A percentile compares a stretch with the other conserved stretches of the same genome.
Evolutionary conservation across 2,329 filamentous ascomycete genomes (phyloP).

Genomic region (Penicillium digitatum): DNA sequence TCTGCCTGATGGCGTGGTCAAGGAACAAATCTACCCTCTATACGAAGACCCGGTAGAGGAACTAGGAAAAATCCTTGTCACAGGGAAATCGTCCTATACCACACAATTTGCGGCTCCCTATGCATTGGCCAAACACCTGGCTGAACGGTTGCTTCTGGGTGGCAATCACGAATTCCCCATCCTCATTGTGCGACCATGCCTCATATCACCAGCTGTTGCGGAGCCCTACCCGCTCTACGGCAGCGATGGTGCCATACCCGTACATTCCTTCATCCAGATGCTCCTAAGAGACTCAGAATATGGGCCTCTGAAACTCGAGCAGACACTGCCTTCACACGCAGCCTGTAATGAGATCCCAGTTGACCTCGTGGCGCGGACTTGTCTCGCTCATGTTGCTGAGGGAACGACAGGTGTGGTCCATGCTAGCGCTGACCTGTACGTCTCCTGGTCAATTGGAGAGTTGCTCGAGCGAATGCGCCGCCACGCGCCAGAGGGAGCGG

Average conservation of each 20-base stretch:
- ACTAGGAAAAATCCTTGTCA: conserved; percentile 4
- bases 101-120: conserved; percentile 15
- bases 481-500: neutral
- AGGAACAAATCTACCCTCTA: conserved; percentile 5
- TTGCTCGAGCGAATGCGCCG: neutral
- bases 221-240: conserved; percentile 19
- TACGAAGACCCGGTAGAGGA: conserved; percentile 1
- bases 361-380: conserved; percentile 15
- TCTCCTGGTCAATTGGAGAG: neutral
- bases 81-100: conserved; percentile 6
- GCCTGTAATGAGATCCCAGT: conserved; percentile 20
- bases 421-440: conserved; percentile 6
- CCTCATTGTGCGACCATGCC: conserved; percentile 15
- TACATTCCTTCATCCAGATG: conserved; percentile 10
- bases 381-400: conserved; percentile 14
- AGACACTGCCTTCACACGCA: neutral
- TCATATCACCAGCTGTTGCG: conserved; percentile 17
- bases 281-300: conserved; percentile 4
- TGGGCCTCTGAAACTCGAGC: neutral
- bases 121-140: conserved; percentile 16
- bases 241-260: conserved; percentile 13
- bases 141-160: conserved; percentile 11
- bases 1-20: conserved; percentile 6
- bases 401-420: conserved; percentile 15
- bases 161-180: conserved; percentile 1